A percentile compares a stretch with the other conserved stretches of the same genome.
Conservation (phyloP, 1,284 basidiomycete species). For the Malassezia obtusa region DNA sequence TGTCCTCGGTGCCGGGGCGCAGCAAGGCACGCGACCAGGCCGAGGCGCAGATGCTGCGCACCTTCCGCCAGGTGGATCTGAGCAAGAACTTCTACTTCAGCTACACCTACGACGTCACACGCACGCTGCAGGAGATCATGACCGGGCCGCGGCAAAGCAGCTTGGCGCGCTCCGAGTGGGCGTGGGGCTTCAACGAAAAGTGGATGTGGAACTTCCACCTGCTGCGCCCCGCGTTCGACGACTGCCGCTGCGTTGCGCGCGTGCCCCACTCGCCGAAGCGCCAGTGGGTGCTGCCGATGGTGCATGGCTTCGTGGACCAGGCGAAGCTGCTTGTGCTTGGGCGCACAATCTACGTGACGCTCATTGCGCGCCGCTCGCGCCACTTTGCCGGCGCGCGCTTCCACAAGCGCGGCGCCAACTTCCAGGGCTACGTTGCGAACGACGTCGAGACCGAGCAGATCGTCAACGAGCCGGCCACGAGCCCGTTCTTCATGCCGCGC, state of each 20-base stretch:
- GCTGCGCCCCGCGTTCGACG: slow-evolving; percentile 57
- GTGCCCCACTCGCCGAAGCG: slow-evolving; percentile 42
- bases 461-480: slow-evolving; percentile 84
- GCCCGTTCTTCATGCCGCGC: slow-evolving; percentile 37
- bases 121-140: slow-evolving; percentile 87
- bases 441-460: slow-evolving; percentile 99
- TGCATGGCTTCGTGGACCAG: slow-evolving; percentile 96
- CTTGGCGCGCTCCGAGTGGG: slow-evolving; percentile 19
- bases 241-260: slow-evolving; percentile 11
- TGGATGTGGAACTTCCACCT: slow-evolving; percentile 95
- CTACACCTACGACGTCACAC: slow-evolving; percentile 91
- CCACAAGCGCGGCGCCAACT: slow-evolving; percentile 85
- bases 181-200: slow-evolving; percentile 66
- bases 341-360: slow-evolving; percentile 78
- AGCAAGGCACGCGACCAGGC: slow-evolving; percentile 40
- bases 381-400: slow-evolving; percentile 95
- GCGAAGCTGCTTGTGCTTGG: slow-evolving; percentile 87
- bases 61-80: slow-evolving; percentile 96
- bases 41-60: slow-evolving; percentile 58
- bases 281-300: slow-evolving; percentile 80
- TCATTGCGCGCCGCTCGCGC: slow-evolving; percentile 85
- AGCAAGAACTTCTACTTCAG: slow-evolving; percentile 99
- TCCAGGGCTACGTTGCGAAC: slow-evolving; percentile 86
- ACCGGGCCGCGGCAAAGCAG: slow-evolving; percentile 51
- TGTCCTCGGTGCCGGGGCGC: slow-evolving; percentile 29